Evolutionary conservation across 208 protist species (phyloP).

Genomic region (Tritrichomonas foetus): DNA sequence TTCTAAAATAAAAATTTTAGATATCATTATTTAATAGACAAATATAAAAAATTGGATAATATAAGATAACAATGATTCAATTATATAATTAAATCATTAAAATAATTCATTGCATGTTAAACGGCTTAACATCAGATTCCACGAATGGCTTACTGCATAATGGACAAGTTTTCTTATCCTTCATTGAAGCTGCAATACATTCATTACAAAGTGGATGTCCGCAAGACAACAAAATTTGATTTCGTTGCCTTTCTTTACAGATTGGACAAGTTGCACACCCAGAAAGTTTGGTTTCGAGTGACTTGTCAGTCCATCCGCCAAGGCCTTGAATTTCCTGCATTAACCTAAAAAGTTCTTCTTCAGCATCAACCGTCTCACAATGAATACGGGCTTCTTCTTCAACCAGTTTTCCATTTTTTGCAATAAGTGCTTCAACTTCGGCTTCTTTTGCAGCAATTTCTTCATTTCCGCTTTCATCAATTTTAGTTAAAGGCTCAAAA

Average conservation of each 20-base stretch:
- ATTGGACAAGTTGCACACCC: not conserved
- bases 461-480: not conserved
- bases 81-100: too few relatives aligned
- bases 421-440: not conserved
- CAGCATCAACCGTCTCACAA: not conserved
- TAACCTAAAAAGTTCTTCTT: not conserved
- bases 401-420: not conserved
- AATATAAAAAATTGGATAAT: too few relatives aligned
- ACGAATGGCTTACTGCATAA: too few relatives aligned
- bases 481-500: not conserved
- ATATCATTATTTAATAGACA: too few relatives aligned
- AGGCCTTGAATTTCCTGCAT: not conserved
- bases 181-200: not conserved
- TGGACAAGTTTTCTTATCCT: not conserved
- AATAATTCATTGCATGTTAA: too few relatives aligned
- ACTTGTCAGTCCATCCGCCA: not conserved
- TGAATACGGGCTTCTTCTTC: not conserved
- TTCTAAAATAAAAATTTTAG: too few relatives aligned
- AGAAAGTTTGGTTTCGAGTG: too few relatives aligned
- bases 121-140: too few relatives aligned
- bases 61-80: too few relatives aligned
- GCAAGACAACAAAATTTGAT: not conserved
- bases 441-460: not conserved
- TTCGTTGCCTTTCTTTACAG: not conserved
- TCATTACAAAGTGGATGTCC: not conserved